These are phyloP conservation scores for Cephaloascus fragrans DNA, from an alignment of 805 yeast species.

Conservation along the genomic window DNA sequence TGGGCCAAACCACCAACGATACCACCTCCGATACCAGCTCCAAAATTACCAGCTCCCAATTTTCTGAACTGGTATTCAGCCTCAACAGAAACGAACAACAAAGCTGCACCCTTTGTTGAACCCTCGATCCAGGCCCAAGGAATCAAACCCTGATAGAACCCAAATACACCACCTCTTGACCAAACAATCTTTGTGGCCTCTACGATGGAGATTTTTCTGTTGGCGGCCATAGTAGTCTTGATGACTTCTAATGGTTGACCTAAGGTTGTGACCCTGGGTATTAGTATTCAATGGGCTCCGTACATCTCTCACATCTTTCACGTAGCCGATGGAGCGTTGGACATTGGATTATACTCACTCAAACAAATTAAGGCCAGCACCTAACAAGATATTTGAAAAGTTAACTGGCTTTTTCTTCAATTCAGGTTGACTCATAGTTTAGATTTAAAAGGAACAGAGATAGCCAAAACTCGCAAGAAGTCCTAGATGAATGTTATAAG, in stretches of 20 bases:
- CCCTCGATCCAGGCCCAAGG: conserved; percentile 99
- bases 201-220: conserved; percentile 59
- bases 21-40: conserved; percentile 93
- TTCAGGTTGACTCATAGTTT: too few relatives aligned
- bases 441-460: too few relatives aligned
- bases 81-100: conserved; percentile 86
- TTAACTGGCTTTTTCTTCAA: conserved; percentile 78
- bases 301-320: too few relatives aligned
- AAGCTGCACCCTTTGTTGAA: conserved; percentile 96
- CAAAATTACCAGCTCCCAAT: conserved; percentile 57
- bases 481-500: too few relatives aligned
- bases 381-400: conserved; percentile 82
- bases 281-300: too few relatives aligned
- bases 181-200: conserved; percentile 70
- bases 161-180: conserved; percentile 87
- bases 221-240: conserved; percentile 98
- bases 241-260: conserved; percentile 96
- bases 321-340: too few relatives aligned
- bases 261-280: conserved; percentile 60
- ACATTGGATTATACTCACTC: conserved; percentile 30
- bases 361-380: conserved; percentile 86
- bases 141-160: conserved; percentile 94
- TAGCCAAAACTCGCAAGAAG: too few relatives aligned
- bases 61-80: conserved; percentile 69
- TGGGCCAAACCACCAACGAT: conserved; percentile 93